phyloP scores from a whole-genome alignment of 768 basidiomycete species.

The Tulasnella sp. region DNA sequence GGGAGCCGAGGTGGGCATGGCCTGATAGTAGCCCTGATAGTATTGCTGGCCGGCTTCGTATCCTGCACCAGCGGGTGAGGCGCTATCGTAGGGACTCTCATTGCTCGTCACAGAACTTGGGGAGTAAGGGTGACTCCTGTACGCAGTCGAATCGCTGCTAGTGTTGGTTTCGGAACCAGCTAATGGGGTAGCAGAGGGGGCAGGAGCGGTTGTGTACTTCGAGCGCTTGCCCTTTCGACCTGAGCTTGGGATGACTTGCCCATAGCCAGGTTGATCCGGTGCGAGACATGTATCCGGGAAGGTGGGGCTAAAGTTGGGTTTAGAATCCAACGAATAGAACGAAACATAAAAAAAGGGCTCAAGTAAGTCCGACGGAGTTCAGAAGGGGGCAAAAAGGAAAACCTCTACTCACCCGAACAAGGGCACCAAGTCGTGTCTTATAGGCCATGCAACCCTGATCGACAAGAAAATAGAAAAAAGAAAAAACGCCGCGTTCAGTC shows the following conservation, averaged over 20 bases:
- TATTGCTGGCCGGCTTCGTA: no score
- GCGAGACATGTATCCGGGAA: constrained; percentile 80
- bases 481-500: neutral
- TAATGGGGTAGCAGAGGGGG: neutral
- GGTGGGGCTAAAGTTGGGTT: constrained; percentile 53
- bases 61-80: no score
- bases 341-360: neutral
- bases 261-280: constrained; percentile 81
- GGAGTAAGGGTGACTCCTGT: no score
- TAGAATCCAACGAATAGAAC: neutral
- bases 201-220: constrained; percentile 9
- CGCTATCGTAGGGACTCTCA: no score
- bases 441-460: constrained; percentile 80
- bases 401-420: constrained; percentile 69
- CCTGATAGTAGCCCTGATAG: neutral
- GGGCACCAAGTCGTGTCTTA: constrained; percentile 80
- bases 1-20: constrained; percentile 14
- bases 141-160: no score
- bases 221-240: constrained; percentile 23
- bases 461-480: constrained; percentile 22
- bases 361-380: neutral
- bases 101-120: no score
- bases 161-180: no score
- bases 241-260: constrained; percentile 58
- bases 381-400: neutral